These are phyloP conservation scores for Blastobotrys ciferrii DNA, from an alignment of 1,139 yeast genomes.

Conservation along the genomic window DNA sequence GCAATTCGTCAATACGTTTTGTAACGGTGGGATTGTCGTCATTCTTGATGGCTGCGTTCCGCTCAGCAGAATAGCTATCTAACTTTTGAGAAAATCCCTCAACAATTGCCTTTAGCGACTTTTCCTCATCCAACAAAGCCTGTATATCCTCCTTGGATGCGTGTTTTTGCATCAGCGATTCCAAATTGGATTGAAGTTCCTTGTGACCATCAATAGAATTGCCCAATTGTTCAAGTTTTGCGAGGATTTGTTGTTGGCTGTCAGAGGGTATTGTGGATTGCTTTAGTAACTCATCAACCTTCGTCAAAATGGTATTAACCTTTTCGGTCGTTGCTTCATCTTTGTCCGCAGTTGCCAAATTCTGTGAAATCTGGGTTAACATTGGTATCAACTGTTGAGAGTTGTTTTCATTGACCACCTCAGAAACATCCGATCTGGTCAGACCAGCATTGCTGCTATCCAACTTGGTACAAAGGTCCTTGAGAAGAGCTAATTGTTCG, in stretches of 20 bases:
- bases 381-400: not conserved
- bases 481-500: not conserved
- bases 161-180: not conserved
- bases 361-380: not conserved
- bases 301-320: not conserved
- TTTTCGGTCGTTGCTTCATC: not conserved
- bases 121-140: not conserved
- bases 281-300: not conserved
- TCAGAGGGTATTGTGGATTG: not conserved
- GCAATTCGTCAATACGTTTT: not conserved
- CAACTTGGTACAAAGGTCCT: not conserved
- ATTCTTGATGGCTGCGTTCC: not conserved
- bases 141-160: not conserved
- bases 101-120: not conserved
- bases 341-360: not conserved
- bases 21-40: not conserved
- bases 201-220: not conserved
- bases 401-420: not conserved
- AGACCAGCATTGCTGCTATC: not conserved
- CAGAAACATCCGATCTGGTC: not conserved
- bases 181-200: not conserved
- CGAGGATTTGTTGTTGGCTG: constrained; percentile 12
- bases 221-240: constrained; percentile 2
- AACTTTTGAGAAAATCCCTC: not conserved
- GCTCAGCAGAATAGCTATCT: not conserved